Evolutionary conservation across 495 filamentous ascomycete species (phyloP), one percentile per base, ranked within the genome.

Genomic region (Penicillium daleae): DNA sequence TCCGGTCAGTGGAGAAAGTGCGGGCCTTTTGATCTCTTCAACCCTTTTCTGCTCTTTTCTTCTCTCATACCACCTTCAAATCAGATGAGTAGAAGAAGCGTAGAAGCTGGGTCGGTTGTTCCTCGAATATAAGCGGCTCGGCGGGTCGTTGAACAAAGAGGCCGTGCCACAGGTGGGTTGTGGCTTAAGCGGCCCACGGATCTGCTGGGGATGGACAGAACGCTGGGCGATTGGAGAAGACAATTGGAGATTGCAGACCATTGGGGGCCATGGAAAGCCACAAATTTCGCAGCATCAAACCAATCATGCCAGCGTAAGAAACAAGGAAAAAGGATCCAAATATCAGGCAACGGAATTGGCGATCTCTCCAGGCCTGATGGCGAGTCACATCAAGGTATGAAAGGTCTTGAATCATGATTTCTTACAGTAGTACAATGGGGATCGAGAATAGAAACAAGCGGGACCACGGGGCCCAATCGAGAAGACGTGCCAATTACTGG

Each of bases 161-260:
- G 19, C 54, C 54, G 54, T 56, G 54, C 54, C 54, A 56, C 51
- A 56, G 19, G 12, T 31, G 54, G 54, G 37, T 56, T 56, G 54
- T 40, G 54, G 54, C 54, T 56, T 56, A 42, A 56, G 54, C 35
- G 24, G 54, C 35, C 56, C 56, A 59, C 56, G 56, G 56, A 59
- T 59, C 56, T 35, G 40, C 54, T 42, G 26, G 35, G 29, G 51
- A 32, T 17, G 54, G 13, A 26, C 8, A 32, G 21, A 12, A 24
- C 51, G 8, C n/a, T 52, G 31, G 51, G 21, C 21, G 29, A 54
- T 53, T 35, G 29, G 51, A 37, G 31, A 32, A 27, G 49, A n/a
- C 27, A 52, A 32, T 52, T 31, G 27, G 44, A 49, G 44, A 49
- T 27, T 24, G 44, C 10, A 12, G 44, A 49, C 44, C 44, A 49